phyloP scores from a whole-genome alignment of 2,329 filamentous ascomycete species.

The Apiospora arundinis region DNA sequence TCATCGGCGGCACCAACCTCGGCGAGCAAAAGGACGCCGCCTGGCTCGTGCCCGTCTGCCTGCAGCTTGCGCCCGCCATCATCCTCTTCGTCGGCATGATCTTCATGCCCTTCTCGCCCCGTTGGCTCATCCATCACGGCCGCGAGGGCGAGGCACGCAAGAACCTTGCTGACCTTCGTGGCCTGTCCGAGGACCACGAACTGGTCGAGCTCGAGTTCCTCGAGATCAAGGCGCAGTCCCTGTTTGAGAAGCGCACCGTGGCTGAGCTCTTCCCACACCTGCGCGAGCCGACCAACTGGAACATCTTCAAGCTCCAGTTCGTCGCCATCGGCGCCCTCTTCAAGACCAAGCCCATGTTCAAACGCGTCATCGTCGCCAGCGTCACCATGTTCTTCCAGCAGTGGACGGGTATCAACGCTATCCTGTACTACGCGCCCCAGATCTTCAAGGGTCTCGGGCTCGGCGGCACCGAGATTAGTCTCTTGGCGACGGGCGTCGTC shows the following conservation, averaged over 20 bases:
- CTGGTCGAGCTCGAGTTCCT: constrained; percentile 77
- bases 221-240: constrained; percentile 80
- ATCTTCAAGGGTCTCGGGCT: constrained; percentile 74
- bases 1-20: constrained; percentile 59
- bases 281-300: constrained; percentile 63
- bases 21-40: constrained; percentile 67
- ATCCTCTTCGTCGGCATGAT: constrained; percentile 74
- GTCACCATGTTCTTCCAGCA: constrained; percentile 69
- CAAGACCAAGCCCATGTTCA: constrained; percentile 69
- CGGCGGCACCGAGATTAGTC: constrained; percentile 53
- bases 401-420: constrained; percentile 59
- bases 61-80: constrained; percentile 72
- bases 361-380: constrained; percentile 67
- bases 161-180: constrained; percentile 69
- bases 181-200: constrained; percentile 66
- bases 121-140: constrained; percentile 71
- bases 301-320: constrained; percentile 72
- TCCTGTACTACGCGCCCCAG: constrained; percentile 73
- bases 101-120: constrained; percentile 80
- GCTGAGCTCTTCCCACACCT: constrained; percentile 72
- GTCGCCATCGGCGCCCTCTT: constrained; percentile 71
- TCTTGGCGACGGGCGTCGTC: constrained; percentile 74
- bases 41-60: constrained; percentile 75
- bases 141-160: constrained; percentile 71
- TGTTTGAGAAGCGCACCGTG: constrained; percentile 77